Evolutionary conservation across 2,329 filamentous ascomycete species (phyloP), one percentile per base, ranked within the genome.

Genomic region (Torrubiella hemipterigena): DNA sequence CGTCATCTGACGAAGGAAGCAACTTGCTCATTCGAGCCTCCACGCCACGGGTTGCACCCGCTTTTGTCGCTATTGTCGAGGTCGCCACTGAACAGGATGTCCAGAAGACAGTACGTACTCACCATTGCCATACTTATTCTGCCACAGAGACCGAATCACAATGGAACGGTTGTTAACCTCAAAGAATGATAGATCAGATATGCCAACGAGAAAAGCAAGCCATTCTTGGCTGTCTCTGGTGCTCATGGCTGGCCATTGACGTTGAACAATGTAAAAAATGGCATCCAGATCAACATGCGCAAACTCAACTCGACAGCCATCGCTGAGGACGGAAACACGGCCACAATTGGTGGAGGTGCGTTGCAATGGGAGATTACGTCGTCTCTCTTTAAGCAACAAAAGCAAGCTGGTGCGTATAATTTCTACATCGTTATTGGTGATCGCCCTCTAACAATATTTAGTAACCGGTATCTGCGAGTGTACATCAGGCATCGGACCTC

Each of bases 261-360:
- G 7, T 18, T 34, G 12, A 29, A 28, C 17, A 17, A 30, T 18
- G 4, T 32, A 13, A 25, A 31, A 12, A 17, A 21, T 27, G 30
- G 35, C 23, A 36, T 38, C 15, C 38, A 40, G 31, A 39, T 41
- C 22, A 38, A 39, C 27, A 29, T 41, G 33, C 31, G 37, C 20
- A 24, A 23, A 14, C 22, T 39, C 34, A 41, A 39, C 16, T 11
- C 14, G 11, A 39, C 34, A n/a, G 24, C 13, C 18, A 26, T 34
- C 20, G 12, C 20, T 5, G 7, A 9, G 7, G 28, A 31, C 14
- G 34, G 29, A 6, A 29, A 30, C n/a, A 29, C 32, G n/a, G 31
- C 34, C 6, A 34, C 17, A 8, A 29, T 34, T 8, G 32, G 33
- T 13, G 37, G 34, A 11, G 39, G 33, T 18, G 30, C 25, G 12